A percentile compares a stretch with the other conserved stretches of the same genome.
Evolutionary conservation across 192 early-diverging fungal genomes (phyloP).

Genomic region (Rhizoclosmatium globosum): DNA sequence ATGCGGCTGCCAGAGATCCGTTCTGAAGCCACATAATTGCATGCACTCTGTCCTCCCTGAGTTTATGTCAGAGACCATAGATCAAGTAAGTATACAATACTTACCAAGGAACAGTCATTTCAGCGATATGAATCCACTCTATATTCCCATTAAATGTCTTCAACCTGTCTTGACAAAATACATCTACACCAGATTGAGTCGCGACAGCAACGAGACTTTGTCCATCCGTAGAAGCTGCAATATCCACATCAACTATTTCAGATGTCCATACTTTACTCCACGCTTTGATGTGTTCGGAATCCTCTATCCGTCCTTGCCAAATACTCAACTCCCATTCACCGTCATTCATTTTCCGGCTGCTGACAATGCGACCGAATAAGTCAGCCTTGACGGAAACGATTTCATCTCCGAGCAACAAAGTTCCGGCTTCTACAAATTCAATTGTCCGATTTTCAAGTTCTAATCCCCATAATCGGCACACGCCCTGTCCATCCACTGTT

Average conservation of each 20-base stretch:
- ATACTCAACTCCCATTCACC: slow-evolving; percentile 46
- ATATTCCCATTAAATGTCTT: slow-evolving; percentile 41
- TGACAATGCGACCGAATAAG: slow-evolving; percentile 57
- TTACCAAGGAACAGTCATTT: slow-evolving; percentile 64
- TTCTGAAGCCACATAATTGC: slow-evolving; percentile 51
- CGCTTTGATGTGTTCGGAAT: slow-evolving; percentile 51
- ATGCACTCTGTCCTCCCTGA: slow-evolving; percentile 37
- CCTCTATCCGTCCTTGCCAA: slow-evolving; percentile 54
- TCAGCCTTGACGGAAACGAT: slow-evolving; percentile 32
- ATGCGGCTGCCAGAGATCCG: slow-evolving; percentile 68
- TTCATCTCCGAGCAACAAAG: background rate
- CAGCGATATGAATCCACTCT: slow-evolving; percentile 62
- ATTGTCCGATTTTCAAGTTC: background rate
- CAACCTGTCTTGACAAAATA: slow-evolving; percentile 69
- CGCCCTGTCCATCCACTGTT: background rate
- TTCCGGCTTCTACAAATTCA: background rate
- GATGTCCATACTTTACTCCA: slow-evolving; percentile 49
- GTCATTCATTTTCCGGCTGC: slow-evolving; percentile 41
- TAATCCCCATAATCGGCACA: background rate
- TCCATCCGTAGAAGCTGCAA: slow-evolving; percentile 70
- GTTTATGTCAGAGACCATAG: background rate
- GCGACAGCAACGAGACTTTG: slow-evolving; percentile 76
- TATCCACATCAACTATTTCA: slow-evolving; percentile 68
- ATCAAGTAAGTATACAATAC: background rate
- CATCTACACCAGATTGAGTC: slow-evolving; percentile 55